Evolutionary conservation across 768 basidiomycete genomes (phyloP).

Genomic region (Tricholoma saponaceum): DNA sequence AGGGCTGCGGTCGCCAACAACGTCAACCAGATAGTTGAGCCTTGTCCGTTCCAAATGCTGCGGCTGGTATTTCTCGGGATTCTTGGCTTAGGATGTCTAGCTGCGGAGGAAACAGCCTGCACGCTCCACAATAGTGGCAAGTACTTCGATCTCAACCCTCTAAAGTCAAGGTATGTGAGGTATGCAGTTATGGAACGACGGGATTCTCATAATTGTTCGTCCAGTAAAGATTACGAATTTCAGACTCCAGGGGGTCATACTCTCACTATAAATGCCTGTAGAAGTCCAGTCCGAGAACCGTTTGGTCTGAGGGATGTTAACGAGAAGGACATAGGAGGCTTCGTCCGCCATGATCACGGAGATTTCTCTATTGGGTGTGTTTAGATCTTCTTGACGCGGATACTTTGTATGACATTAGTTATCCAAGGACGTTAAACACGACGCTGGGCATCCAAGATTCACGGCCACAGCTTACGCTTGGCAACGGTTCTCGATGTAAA

Average conservation of each 20-base stretch:
- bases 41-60: background rate
- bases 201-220: constrained; percentile 11
- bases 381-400: background rate
- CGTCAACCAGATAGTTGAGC: too few relatives aligned
- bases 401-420: background rate
- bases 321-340: constrained; percentile 53
- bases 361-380: constrained; percentile 73
- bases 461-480: constrained; percentile 51
- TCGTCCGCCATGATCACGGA: constrained; percentile 56
- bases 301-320: constrained; percentile 55
- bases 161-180: constrained; percentile 49
- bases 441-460: constrained; percentile 53
- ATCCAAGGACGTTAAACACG: constrained; percentile 53
- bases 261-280: constrained; percentile 65
- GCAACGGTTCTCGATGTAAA: constrained; percentile 63
- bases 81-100: constrained; percentile 5
- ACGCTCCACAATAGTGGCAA: constrained; percentile 51
- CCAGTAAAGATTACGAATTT: constrained; percentile 63
- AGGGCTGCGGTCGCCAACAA: too few relatives aligned
- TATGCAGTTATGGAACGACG: constrained; percentile 3
- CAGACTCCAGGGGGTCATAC: constrained; percentile 41
- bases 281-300: constrained; percentile 47
- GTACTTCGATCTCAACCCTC: constrained; percentile 64
- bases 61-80: constrained; percentile 5
- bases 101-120: constrained; percentile 55